These are phyloP conservation scores for Linum tenue DNA, from an alignment of 345 rosid species.

Conservation along the genomic window DNA sequence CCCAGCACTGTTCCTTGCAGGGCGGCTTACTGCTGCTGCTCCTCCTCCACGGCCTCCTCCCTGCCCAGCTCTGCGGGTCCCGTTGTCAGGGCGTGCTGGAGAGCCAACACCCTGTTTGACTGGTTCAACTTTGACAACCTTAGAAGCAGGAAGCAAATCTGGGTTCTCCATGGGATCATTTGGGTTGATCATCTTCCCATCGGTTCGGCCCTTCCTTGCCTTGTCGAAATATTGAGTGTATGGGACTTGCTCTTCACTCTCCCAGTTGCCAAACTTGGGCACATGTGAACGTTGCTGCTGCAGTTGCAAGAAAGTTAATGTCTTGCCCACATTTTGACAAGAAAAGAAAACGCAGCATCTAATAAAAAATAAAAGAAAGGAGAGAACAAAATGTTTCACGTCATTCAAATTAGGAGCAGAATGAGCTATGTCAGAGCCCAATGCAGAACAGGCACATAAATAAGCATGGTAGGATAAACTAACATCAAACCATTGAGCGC, in stretches of 20 bases:
- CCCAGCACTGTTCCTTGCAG: slow-evolving; percentile 31
- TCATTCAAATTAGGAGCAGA: slow-evolving; percentile 2
- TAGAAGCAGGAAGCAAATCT: slow-evolving; percentile 32
- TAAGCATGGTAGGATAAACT: slow-evolving; percentile 7
- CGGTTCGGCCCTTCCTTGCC: slow-evolving; percentile 64
- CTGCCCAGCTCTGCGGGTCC: slow-evolving; percentile 20
- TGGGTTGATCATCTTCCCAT: slow-evolving; percentile 47
- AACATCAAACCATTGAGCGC: slow-evolving; percentile 2
- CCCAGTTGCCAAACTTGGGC: slow-evolving; percentile 91
- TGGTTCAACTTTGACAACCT: slow-evolving; percentile 26
- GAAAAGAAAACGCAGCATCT: no score
- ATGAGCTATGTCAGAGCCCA: no score
- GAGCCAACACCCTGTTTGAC: slow-evolving; percentile 35
- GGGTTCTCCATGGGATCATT: slow-evolving; percentile 66
- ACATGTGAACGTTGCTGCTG: slow-evolving; percentile 63
- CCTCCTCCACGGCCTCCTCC: slow-evolving; percentile 39
- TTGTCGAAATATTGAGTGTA: slow-evolving; percentile 81
- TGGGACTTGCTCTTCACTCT: slow-evolving; percentile 63
- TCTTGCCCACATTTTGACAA: no score
- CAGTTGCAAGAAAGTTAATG: background rate
- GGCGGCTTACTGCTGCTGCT: slow-evolving; percentile 37
- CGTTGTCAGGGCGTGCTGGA: slow-evolving; percentile 35
- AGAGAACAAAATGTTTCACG: no score
- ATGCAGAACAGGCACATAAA: no score
- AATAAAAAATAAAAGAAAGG: no score